phyloP scores from a whole-genome alignment of 352 stramenopile species.

The Phytophthora boehmeriae region DNA sequence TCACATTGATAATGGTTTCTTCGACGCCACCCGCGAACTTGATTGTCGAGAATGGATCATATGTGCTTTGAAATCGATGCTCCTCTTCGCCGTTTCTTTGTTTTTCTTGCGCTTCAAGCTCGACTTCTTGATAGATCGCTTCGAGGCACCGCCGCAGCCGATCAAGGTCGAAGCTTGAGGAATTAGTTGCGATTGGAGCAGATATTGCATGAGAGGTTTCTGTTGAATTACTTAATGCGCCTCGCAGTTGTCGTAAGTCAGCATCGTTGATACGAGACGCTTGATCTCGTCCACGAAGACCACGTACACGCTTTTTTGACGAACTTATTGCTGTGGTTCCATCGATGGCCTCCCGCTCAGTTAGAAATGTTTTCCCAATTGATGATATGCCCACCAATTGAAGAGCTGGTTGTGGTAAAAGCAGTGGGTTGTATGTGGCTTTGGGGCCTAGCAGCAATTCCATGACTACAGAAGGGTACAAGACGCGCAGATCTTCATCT shows the following conservation, averaged over 20 bases:
- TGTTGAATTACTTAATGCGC: conserved; percentile 4
- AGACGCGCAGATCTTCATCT: conserved; percentile 37
- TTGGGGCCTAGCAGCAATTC: conserved; percentile 41
- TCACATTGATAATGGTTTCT: conserved; percentile 41
- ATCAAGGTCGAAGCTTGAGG: conserved; percentile 10
- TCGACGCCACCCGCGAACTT: conserved; percentile 60
- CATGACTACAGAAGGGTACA: conserved; percentile 49
- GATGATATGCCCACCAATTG: conserved; percentile 19
- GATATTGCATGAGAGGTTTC: background rate
- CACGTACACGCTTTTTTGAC: background rate
- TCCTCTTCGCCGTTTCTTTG: conserved; percentile 23
- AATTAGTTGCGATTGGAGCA: conserved; percentile 4
- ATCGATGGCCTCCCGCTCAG: conserved; percentile 22
- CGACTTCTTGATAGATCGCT: conserved; percentile 40
- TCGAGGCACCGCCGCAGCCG: conserved; percentile 38
- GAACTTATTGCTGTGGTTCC: background rate
- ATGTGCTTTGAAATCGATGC: conserved; percentile 27
- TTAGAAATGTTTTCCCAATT: conserved; percentile 59
- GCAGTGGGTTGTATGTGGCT: conserved; percentile 45
- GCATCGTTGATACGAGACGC: conserved; percentile 4
- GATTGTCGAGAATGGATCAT: conserved; percentile 66
- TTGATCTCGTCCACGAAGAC: background rate
- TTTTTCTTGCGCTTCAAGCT: conserved; percentile 35
- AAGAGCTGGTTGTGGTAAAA: conserved; percentile 38
- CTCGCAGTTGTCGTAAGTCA: conserved; percentile 9